Conservation (phyloP, 768 basidiomycete genomes). For the Podaxis pistillaris region DNA sequence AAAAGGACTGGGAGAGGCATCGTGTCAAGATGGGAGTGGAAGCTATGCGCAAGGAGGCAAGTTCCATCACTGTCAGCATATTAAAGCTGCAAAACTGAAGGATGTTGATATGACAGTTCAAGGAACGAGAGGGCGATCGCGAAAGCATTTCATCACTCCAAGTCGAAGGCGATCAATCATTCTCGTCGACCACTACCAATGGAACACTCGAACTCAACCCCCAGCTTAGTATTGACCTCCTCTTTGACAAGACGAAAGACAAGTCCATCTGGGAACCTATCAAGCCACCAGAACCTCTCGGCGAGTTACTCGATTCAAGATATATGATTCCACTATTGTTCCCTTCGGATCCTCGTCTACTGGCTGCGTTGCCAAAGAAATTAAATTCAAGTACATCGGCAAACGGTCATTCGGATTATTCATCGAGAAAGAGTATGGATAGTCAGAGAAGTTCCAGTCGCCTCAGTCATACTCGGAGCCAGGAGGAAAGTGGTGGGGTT, state of each 20-base stretch:
- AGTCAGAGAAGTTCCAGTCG: slow-evolving; percentile 30
- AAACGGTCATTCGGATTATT: slow-evolving; percentile 15
- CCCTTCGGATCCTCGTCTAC: slow-evolving; percentile 75
- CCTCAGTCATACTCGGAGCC: slow-evolving; percentile 24
- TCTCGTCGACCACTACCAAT: slow-evolving; percentile 20
- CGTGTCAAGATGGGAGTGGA: slow-evolving; percentile 85
- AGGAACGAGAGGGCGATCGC: slow-evolving; percentile 65
- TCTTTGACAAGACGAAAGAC: slow-evolving; percentile 71
- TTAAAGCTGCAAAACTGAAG: not conserved
- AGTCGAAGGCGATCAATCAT: slow-evolving; percentile 29
- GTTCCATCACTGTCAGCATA: not conserved
- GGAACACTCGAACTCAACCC: slow-evolving; percentile 35
- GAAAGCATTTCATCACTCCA: slow-evolving; percentile 56
- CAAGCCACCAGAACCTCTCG: slow-evolving; percentile 76
- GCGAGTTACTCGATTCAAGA: slow-evolving; percentile 89
- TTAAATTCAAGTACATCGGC: slow-evolving; percentile 30
- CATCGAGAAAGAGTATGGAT: slow-evolving; percentile 9
- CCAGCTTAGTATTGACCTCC: slow-evolving; percentile 68
- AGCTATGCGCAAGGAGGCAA: slow-evolving; percentile 74
- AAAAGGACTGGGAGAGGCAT: slow-evolving; percentile 97
- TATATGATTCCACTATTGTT: slow-evolving; percentile 89
- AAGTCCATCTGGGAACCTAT: slow-evolving; percentile 76
- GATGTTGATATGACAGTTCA: slow-evolving; percentile 44
- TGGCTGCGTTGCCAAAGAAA: slow-evolving; percentile 66
- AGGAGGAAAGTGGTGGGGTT: slow-evolving; percentile 26